These are phyloP conservation scores for Pythium phragmitis DNA, from an alignment of 352 stramenopile genomes.

Conservation along the genomic window DNA sequence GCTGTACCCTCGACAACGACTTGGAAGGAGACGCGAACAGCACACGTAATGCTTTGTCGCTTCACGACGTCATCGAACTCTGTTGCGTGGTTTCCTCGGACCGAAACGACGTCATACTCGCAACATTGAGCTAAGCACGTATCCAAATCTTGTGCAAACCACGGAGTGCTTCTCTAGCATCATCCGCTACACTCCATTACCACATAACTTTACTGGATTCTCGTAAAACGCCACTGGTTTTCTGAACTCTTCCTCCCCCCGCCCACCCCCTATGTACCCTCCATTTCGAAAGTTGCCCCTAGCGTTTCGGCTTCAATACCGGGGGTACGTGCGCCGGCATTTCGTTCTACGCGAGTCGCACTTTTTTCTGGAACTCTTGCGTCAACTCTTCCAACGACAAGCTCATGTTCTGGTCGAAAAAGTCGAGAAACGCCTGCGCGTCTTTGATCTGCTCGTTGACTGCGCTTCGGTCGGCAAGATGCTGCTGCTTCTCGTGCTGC, in stretches of 20 bases:
- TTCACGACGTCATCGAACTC: background rate
- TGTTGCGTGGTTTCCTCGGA: conserved; percentile 11
- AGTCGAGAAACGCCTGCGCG: conserved; percentile 71
- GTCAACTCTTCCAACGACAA: conserved; percentile 67
- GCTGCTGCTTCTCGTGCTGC: conserved; percentile 20
- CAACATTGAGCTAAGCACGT: background rate
- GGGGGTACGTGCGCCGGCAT: background rate
- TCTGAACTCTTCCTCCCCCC: background rate
- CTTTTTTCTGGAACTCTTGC: conserved; percentile 70
- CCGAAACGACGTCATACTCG: conserved; percentile 4
- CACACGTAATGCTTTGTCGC: background rate
- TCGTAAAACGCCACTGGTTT: conserved; percentile 1
- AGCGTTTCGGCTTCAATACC: too few relatives aligned
- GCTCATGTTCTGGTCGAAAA: conserved; percentile 68
- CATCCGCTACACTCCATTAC: conserved; percentile 9
- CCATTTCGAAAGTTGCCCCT: too few relatives aligned
- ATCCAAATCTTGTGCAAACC: background rate
- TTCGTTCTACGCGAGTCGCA: conserved; percentile 52
- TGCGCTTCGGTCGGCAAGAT: background rate
- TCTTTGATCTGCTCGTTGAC: conserved; percentile 30
- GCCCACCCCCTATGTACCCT: too few relatives aligned
- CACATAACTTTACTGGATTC: conserved; percentile 14
- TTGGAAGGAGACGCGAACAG: background rate
- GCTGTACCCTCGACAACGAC: background rate
- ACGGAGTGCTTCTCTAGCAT: background rate